Evolutionary conservation across 1,284 basidiomycete species (phyloP), one percentile per base, ranked within the genome.

Genomic region (Malassezia slooffiae): DNA sequence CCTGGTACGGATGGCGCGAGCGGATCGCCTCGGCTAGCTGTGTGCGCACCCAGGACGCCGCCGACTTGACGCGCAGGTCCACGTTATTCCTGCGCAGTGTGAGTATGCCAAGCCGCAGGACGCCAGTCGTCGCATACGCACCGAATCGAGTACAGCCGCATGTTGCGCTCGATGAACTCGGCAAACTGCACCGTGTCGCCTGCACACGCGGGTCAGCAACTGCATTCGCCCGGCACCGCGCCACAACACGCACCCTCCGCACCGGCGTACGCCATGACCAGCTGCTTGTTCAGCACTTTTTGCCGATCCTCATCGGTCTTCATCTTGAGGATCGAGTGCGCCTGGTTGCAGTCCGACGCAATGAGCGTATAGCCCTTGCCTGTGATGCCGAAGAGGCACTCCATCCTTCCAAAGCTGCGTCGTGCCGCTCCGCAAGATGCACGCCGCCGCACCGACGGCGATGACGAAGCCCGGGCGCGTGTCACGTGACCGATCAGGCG

Each of bases 301-400:
- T 91, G 89, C 76, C 97, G 96, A 77, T 97, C 91, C 74, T 89
- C 85, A 73, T 95, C 87, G 23, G 78, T 72, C 75, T 97, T 95
- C 87, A 96, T 93, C 74, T 90, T 91, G 65, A 96, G 81, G 71
- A 97, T 89, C 17, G 86, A 91, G 48, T 85, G 79, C 5, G 80
- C 82, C 6, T 88, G 81, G 23, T 81, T 87, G 19, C 82, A 89
- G 72, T 97, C 91, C 20, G 88, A 82, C 3, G 89, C 89, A 57
- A 68, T 57, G 52, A 65, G 52, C 23, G 60, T 58, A 38, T 57
- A 67, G 23, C 66, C 66, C 48, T 65, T 65, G 41, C 67, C 68
- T 12, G 68, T 70, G 53, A 76, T 72, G 37, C 74, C 75, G 52
- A 76, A 75, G 10, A 73, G 71, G 57, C 74, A 74, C 67, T 76